Percentiles rank a stretch among this genome's conserved stretches.
Evolutionary conservation across 345 rosid genomes (phyloP).

Genomic region (Orychophragmus violaceus): DNA sequence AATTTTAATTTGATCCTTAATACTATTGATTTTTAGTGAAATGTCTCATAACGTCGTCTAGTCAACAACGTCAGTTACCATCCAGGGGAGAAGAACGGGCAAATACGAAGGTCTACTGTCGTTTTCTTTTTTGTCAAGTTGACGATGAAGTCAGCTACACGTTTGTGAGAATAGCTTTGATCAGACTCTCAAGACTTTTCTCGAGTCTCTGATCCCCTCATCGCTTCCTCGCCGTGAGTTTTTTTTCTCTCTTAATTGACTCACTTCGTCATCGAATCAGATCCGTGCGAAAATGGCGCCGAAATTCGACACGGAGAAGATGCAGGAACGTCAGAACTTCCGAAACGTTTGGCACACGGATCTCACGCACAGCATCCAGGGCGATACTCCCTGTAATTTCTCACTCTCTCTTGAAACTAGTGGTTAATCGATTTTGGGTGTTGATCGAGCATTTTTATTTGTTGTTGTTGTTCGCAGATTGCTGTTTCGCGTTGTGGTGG

Average conservation of each 20-base stretch:
- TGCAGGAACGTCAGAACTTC: slow-evolving; percentile 82
- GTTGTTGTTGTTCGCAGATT: slow-evolving; percentile 48
- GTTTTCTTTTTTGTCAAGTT: not conserved
- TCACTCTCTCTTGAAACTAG: not conserved
- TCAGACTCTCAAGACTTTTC: slow-evolving; percentile 11
- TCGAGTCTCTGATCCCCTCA: slow-evolving; percentile 6
- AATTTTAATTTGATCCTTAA: not conserved
- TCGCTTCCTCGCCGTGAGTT: not conserved
- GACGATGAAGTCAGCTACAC: slow-evolving; percentile 20
- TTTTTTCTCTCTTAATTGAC: not conserved
- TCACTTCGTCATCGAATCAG: slow-evolving; percentile 4
- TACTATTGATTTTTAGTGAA: not conserved
- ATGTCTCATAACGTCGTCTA: not conserved
- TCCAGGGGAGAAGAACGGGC: not conserved
- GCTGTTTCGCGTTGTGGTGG: slow-evolving; percentile 88
- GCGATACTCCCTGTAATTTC: slow-evolving; percentile 58
- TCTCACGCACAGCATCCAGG: slow-evolving; percentile 52
- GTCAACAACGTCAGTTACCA: slow-evolving; percentile 28
- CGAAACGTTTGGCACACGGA: slow-evolving; percentile 94
- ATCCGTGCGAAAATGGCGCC: slow-evolving; percentile 45
- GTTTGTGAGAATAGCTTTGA: slow-evolving; percentile 6
- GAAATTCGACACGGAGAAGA: slow-evolving; percentile 57
- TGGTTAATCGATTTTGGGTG: not conserved
- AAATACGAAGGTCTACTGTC: not conserved
- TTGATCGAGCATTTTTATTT: not conserved